These are phyloP conservation scores for Paulinella micropora DNA, from an alignment of 78 protist species.

Conservation along the genomic window DNA sequence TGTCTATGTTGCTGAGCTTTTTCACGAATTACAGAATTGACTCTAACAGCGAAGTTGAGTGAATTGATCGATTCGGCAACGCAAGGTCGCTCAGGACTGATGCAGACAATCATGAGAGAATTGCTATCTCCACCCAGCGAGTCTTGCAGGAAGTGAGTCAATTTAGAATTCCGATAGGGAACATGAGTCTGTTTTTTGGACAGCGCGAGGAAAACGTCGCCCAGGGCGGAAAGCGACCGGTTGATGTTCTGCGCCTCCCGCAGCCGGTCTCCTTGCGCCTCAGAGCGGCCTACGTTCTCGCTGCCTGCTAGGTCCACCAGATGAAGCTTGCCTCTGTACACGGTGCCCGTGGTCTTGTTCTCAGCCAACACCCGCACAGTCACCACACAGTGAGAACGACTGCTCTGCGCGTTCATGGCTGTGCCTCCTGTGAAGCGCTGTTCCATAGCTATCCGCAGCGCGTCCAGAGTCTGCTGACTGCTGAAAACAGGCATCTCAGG, in stretches of 20 bases:
- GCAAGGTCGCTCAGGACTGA: not conserved
- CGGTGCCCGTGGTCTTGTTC: not conserved
- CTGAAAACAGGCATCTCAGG: not conserved
- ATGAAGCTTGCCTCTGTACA: not conserved
- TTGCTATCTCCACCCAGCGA: constrained; percentile 8
- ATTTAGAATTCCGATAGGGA: not conserved
- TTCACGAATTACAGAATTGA: no score
- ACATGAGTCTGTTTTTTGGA: not conserved
- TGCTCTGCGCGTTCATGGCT: not conserved
- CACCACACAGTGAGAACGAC: constrained; percentile 31
- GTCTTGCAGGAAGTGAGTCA: constrained; percentile 1
- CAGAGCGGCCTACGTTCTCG: not conserved
- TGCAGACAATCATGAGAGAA: constrained; percentile 3
- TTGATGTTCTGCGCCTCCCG: constrained; percentile 32
- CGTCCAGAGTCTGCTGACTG: not conserved
- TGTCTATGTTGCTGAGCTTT: no score
- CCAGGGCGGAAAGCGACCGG: constrained; percentile 22
- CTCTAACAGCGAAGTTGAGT: constrained; percentile 5
- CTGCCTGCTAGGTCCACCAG: constrained; percentile 22
- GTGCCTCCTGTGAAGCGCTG: not conserved
- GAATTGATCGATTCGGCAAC: not conserved
- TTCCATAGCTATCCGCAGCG: not conserved
- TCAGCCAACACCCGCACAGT: not conserved
- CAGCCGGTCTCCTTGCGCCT: not conserved
- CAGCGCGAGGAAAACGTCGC: constrained; percentile 31